A percentile compares a stretch with the other conserved stretches of the same genome.
Evolutionary conservation across 2,329 filamentous ascomycete species (phyloP).

Genomic region (Fusarium irregulare): DNA sequence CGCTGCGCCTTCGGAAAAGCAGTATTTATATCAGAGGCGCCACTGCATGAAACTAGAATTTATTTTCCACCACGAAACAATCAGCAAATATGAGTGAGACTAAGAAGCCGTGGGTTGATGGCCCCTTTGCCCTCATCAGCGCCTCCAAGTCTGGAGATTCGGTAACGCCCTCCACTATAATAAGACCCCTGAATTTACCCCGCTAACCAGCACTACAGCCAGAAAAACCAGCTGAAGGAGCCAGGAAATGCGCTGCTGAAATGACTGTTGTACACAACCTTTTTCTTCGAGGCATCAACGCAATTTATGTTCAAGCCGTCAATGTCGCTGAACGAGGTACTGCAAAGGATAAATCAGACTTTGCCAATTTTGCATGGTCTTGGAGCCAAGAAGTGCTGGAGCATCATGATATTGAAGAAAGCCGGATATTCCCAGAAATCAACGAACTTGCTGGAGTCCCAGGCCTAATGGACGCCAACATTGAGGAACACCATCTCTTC

Average conservation of each 20-base stretch:
- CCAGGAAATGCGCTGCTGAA: constrained; percentile 42
- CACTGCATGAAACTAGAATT: not conserved
- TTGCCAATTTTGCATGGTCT: constrained; percentile 49
- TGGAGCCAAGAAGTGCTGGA: constrained; percentile 51
- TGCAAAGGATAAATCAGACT: constrained; percentile 49
- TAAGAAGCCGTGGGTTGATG: constrained; percentile 49
- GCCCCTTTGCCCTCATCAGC: constrained; percentile 49
- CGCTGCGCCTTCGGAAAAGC: not conserved
- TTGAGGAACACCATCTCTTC: constrained; percentile 57
- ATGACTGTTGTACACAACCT: constrained; percentile 54
- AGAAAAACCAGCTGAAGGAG: constrained; percentile 36
- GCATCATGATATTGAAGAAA: constrained; percentile 56
- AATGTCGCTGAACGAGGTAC: constrained; percentile 47
- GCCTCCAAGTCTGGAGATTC: constrained; percentile 38
- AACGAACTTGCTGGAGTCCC: constrained; percentile 50
- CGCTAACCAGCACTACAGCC: constrained; percentile 9
- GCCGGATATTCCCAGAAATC: constrained; percentile 53
- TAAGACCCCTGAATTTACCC: fast-evolving
- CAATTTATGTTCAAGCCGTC: constrained; percentile 52
- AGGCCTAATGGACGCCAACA: constrained; percentile 55
- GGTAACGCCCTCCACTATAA: constrained; percentile 20
- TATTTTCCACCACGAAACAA: too few relatives aligned
- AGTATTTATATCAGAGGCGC: not conserved
- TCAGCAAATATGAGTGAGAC: constrained; percentile 4
- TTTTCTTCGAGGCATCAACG: constrained; percentile 53